These are phyloP conservation scores for Neurospora sp. DNA, from an alignment of 495 filamentous ascomycete genomes.

Conservation along the genomic window DNA sequence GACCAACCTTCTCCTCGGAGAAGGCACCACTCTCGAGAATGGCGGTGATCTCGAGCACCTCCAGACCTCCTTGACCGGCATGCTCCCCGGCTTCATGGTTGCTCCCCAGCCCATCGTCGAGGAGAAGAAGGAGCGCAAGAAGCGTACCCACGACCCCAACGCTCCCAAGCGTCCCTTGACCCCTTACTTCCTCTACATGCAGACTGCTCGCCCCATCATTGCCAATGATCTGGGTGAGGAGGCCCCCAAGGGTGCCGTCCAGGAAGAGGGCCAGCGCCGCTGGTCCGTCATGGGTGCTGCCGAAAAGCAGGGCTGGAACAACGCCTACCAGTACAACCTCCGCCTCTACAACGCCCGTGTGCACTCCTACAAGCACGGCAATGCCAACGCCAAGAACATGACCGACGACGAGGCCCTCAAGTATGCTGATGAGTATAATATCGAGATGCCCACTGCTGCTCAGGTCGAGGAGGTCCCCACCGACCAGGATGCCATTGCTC, in stretches of 20 bases:
- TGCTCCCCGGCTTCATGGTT: slow-evolving; percentile 26
- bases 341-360: slow-evolving; percentile 62
- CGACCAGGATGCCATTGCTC: slow-evolving; percentile 47
- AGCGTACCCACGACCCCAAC: slow-evolving; percentile 82
- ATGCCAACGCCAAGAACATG: slow-evolving; percentile 53
- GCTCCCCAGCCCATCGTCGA: slow-evolving; percentile 34
- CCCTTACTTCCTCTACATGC: slow-evolving; percentile 89
- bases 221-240: slow-evolving; percentile 61
- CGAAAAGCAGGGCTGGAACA: slow-evolving; percentile 70
- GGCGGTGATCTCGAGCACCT: slow-evolving; percentile 42
- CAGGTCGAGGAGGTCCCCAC: slow-evolving; percentile 43
- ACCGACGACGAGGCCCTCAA: slow-evolving; percentile 45
- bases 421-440: slow-evolving; percentile 46
- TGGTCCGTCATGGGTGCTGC: slow-evolving; percentile 65
- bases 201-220: slow-evolving; percentile 68
- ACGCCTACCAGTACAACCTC: slow-evolving; percentile 65
- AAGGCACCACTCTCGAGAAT: slow-evolving; percentile 41
- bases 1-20: slow-evolving; percentile 65
- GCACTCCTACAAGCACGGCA: slow-evolving; percentile 61
- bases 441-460: slow-evolving; percentile 31
- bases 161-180: slow-evolving; percentile 89
- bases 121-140: slow-evolving; percentile 76
- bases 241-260: slow-evolving; percentile 66
- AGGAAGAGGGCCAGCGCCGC: slow-evolving; percentile 69
- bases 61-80: slow-evolving; percentile 30